Evolutionary conservation across 768 basidiomycete genomes (phyloP).

Genomic region (Scleroderma citrinum): DNA sequence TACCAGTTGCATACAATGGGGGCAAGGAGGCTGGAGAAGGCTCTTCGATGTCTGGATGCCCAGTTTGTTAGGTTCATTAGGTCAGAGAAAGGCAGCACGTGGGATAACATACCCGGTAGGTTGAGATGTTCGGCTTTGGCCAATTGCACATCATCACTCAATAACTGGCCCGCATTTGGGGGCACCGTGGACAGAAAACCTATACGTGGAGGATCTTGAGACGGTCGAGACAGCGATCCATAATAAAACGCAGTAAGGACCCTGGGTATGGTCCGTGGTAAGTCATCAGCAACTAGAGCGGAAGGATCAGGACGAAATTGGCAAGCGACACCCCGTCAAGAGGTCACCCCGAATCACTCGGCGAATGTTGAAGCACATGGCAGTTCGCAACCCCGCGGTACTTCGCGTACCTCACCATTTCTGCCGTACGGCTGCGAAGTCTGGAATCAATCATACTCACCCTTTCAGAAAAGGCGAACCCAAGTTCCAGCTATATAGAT

Average conservation of each 20-base stretch:
- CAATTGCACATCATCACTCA: constrained; percentile 30
- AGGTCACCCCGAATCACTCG: no score
- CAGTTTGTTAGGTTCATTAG: neutral
- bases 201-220: constrained; percentile 59
- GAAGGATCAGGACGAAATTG: neutral
- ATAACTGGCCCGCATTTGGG: constrained; percentile 37
- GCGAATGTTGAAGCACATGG: no score
- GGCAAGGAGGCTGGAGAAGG: constrained; percentile 34
- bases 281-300: neutral
- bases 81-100: neutral
- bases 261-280: constrained; percentile 29
- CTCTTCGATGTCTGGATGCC: constrained; percentile 34
- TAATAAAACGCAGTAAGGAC: constrained; percentile 65
- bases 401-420: constrained; percentile 3
- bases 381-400: no score
- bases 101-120: constrained; percentile 22
- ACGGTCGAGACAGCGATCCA: constrained; percentile 66
- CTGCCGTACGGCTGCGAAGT: constrained; percentile 1
- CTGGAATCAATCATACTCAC: constrained; percentile 33
- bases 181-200: constrained; percentile 72
- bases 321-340: constrained; percentile 4
- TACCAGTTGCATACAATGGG: constrained; percentile 15
- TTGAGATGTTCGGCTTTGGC: constrained; percentile 28
- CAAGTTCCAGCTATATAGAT: constrained; percentile 71
- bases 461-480: constrained; percentile 74